Conservation (phyloP, 306 rosid genomes). For the Quercus engelmannii region DNA sequence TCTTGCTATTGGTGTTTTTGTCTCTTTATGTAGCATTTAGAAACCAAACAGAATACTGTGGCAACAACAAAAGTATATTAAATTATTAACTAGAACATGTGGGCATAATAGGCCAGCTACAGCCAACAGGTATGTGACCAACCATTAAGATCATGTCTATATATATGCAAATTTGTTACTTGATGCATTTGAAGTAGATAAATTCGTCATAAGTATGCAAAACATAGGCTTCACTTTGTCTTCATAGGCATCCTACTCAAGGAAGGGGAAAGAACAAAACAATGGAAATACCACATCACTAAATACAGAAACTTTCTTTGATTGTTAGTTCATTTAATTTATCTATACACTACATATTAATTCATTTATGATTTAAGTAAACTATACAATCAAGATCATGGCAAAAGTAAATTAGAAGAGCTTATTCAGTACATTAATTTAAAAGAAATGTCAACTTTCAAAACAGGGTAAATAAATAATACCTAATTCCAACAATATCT, state of each 20-base stretch:
- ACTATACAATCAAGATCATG: neutral
- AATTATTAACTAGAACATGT: neutral
- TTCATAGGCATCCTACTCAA: neutral
- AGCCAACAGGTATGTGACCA: too few relatives aligned
- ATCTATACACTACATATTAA: neutral
- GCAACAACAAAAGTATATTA: neutral
- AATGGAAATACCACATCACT: neutral
- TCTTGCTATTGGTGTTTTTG: neutral
- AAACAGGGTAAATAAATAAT: conserved; percentile 1
- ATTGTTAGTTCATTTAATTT: neutral
- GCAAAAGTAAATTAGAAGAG: neutral
- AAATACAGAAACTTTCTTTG: neutral
- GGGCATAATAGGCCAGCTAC: neutral
- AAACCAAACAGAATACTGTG: neutral
- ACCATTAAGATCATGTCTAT: too few relatives aligned
- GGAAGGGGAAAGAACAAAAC: neutral
- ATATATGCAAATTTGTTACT: neutral
- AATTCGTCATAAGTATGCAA: neutral
- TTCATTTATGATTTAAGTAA: neutral
- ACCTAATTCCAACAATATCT: conserved; percentile 88
- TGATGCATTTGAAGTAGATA: neutral
- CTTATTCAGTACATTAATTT: neutral
- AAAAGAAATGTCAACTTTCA: conserved; percentile 8
- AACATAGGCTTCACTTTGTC: neutral
- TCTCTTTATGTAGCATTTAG: neutral